Percentiles rank a stretch among this genome's conserved stretches.
Evolutionary conservation across 805 yeast species (phyloP).

Genomic region (Schwanniomyces yamadae): DNA sequence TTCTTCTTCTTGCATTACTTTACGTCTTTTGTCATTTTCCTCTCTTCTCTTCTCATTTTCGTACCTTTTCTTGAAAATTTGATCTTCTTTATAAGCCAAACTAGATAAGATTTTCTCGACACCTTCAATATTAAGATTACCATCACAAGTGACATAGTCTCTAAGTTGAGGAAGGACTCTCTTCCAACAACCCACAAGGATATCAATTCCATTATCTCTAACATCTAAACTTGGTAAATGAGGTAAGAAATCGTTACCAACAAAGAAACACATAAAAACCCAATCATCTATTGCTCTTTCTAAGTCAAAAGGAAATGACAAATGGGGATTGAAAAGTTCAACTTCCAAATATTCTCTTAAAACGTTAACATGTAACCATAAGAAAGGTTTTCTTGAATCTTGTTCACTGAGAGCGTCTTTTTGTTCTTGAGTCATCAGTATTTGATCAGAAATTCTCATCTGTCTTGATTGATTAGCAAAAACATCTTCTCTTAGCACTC

Average conservation of each 20-base stretch:
- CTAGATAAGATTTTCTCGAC: constrained; percentile 69
- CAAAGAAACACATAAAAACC: constrained; percentile 98
- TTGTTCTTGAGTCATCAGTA: constrained; percentile 63
- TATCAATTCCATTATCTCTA: constrained; percentile 89
- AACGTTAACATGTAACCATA: constrained; percentile 90
- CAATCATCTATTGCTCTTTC: constrained; percentile 98
- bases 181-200: constrained; percentile 82
- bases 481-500: constrained; percentile 93
- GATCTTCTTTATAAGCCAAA: constrained; percentile 73
- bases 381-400: constrained; percentile 72
- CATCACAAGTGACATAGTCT: constrained; percentile 88
- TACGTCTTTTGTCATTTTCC: constrained; percentile 62
- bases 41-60: constrained; percentile 69
- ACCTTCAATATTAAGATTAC: constrained; percentile 68
- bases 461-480: constrained; percentile 70
- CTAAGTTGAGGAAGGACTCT: constrained; percentile 60
- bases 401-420: constrained; percentile 37
- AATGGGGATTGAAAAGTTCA: constrained; percentile 70
- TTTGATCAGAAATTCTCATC: constrained; percentile 46
- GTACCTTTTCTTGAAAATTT: constrained; percentile 67
- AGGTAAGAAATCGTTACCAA: constrained; percentile 97
- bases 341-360: constrained; percentile 83
- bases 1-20: constrained; percentile 47
- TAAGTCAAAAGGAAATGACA: constrained; percentile 75
- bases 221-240: constrained; percentile 94